These are phyloP conservation scores for Suillus luteus DNA, from an alignment of 768 basidiomycete species.

Conservation along the genomic window DNA sequence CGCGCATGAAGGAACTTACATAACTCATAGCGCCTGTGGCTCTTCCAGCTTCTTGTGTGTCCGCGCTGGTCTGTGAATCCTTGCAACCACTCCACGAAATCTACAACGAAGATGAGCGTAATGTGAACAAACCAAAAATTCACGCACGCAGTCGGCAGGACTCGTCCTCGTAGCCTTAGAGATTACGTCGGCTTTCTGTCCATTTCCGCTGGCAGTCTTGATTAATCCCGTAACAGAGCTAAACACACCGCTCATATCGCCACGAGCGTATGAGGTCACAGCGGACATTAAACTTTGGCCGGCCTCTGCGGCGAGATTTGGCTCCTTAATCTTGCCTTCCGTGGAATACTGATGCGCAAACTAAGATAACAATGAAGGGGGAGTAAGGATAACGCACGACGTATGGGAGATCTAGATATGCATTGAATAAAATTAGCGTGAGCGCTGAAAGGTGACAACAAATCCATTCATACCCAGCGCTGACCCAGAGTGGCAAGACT, in stretches of 20 bases:
- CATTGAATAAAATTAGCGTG: neutral
- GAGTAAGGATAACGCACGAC: constrained; percentile 42
- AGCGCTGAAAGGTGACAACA: neutral
- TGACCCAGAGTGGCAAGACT: constrained; percentile 92
- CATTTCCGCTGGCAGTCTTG: constrained; percentile 69
- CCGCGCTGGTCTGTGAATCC: constrained; percentile 82
- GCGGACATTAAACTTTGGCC: constrained; percentile 85
- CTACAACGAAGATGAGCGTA: constrained; percentile 34
- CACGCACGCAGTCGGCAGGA: constrained; percentile 81
- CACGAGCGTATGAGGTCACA: constrained; percentile 70
- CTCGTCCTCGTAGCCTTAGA: constrained; percentile 69
- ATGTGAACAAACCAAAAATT: neutral
- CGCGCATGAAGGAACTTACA: constrained; percentile 40
- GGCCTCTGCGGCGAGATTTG: constrained; percentile 84
- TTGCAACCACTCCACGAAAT: constrained; percentile 88
- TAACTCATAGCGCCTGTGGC: constrained; percentile 82
- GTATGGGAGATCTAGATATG: constrained; percentile 63
- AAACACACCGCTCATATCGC: constrained; percentile 81
- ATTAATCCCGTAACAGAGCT: constrained; percentile 72
- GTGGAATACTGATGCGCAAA: constrained; percentile 72
- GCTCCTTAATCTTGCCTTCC: constrained; percentile 94
- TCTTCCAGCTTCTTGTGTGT: constrained; percentile 63
- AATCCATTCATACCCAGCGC: constrained; percentile 59
- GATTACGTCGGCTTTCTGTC: constrained; percentile 62
- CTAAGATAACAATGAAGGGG: neutral